These are phyloP conservation scores for Picocystis salinarum DNA, from an alignment of 139 green algal species.

Conservation along the genomic window DNA sequence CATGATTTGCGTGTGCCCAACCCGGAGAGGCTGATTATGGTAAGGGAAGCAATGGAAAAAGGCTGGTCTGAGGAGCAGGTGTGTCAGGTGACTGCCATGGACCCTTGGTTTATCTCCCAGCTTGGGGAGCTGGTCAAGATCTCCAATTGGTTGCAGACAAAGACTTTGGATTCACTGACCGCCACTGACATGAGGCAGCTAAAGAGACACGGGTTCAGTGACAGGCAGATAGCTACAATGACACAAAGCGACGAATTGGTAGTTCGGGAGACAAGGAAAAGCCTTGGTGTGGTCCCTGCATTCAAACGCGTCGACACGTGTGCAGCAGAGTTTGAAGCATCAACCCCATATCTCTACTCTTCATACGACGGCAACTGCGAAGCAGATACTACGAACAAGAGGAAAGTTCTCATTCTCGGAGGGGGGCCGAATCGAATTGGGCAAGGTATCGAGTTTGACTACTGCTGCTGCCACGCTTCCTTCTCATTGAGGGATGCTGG, in stretches of 20 bases:
- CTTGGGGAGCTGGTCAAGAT: constrained; percentile 36
- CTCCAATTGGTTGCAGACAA: constrained; percentile 39
- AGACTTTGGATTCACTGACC: constrained; percentile 44
- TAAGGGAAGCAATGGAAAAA: constrained; percentile 51
- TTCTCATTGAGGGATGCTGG: constrained; percentile 71
- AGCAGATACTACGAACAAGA: constrained; percentile 35
- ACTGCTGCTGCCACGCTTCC: constrained; percentile 98
- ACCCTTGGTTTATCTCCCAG: constrained; percentile 91
- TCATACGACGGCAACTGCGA: constrained; percentile 62
- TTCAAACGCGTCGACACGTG: constrained; percentile 98
- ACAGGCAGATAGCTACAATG: constrained; percentile 58
- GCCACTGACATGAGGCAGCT: constrained; percentile 53
- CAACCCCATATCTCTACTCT: constrained; percentile 88
- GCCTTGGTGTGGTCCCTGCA: constrained; percentile 46
- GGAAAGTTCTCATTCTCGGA: constrained; percentile 89
- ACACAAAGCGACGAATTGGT: constrained; percentile 15
- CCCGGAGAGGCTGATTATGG: constrained; percentile 58
- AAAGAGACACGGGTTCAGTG: constrained; percentile 73
- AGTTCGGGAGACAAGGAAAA: constrained; percentile 40
- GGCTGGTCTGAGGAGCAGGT: constrained; percentile 55
- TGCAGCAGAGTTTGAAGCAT: constrained; percentile 92
- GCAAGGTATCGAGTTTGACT: constrained; percentile 99
- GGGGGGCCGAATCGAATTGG: constrained; percentile 98
- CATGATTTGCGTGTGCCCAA: constrained; percentile 76
- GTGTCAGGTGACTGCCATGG: constrained; percentile 77